Evolutionary conservation across 148 eudicot species (phyloP), one percentile per base, ranked within the genome.

Genomic region (Arbutus unedo): DNA sequence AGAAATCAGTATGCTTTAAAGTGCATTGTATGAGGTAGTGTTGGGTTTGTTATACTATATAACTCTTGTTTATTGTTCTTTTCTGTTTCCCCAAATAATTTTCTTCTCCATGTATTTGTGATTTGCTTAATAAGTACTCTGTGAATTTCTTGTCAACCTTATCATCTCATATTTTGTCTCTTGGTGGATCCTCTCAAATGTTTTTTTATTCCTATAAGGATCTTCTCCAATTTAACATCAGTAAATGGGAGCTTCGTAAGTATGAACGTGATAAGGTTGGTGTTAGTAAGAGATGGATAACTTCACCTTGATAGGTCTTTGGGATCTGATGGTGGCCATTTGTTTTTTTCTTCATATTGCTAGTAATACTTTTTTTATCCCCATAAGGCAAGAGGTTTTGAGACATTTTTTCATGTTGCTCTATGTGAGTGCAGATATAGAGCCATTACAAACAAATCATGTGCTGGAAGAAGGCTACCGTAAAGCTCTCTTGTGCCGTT

Each of bases 401-500:
- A 56, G 49, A 81, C 56, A 49, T 23, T 60, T 60, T 78, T 45
- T 83, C 48, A 41, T 53, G 55, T 77, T 81, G 45, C 68, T 31
- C 31, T 78, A 67, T 83, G 23, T 73, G 77, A 64, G 76, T 89
- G 93, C 95, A 95, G 98, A 93, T 88, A 87, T 90, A 81, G 96
- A 93, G 82, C 92, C 98, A 31, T 86, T 95, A 66, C 98, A 95
- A 86, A 88, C 85, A 81, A 91, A 92, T 86, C 89, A 87, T 60
- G 90, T 93, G 74, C 85, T 93, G 74, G 98, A 95, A 88, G 98
- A 95, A 88, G 98, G 96, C 76, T 91, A 91, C 70, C 93, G 96
- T 89, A 90, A 84, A 87, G 93, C 98, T 84, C 70, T 95, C 76
- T 86, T 95, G 86, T 95, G 96, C 88, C 98, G 98, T 80, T 87